Evolutionary conservation across 768 basidiomycete species (phyloP).

Genomic region (Leccinum rimulosum): DNA sequence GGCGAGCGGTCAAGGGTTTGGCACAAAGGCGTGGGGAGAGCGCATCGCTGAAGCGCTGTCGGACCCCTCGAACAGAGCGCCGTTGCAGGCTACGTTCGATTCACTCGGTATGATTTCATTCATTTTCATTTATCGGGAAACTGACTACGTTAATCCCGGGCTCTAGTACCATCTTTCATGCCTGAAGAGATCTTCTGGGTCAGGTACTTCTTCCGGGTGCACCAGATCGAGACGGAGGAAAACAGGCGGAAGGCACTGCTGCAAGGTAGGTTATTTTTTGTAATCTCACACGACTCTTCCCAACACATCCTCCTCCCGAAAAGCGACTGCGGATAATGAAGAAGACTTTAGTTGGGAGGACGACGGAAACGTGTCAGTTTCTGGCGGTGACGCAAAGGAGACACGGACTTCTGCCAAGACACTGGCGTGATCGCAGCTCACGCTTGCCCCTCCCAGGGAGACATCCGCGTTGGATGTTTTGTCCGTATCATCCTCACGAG

Average conservation of each 20-base stretch:
- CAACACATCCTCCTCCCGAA: too few relatives aligned
- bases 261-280: too few relatives aligned
- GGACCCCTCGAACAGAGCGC: slow-evolving; percentile 50
- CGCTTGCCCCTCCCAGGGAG: slow-evolving; percentile 24
- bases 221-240: too few relatives aligned
- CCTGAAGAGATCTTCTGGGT: slow-evolving; percentile 74
- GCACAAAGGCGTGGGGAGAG: slow-evolving; percentile 50
- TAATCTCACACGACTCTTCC: too few relatives aligned
- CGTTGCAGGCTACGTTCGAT: slow-evolving; percentile 52
- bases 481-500: slow-evolving; percentile 32
- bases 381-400: slow-evolving; percentile 15
- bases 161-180: slow-evolving; percentile 66
- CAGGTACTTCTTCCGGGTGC: slow-evolving; percentile 89
- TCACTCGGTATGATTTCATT: slow-evolving; percentile 51
- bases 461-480: slow-evolving; percentile 17
- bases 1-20: slow-evolving; percentile 52
- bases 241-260: too few relatives aligned
- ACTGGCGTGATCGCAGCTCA: slow-evolving; percentile 23
- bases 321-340: too few relatives aligned
- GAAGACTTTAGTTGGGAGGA: too few relatives aligned
- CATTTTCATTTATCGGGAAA: background rate
- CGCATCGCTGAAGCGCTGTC: slow-evolving; percentile 48
- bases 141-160: slow-evolving; percentile 1
- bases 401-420: slow-evolving; percentile 1
- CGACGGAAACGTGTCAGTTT: slow-evolving; percentile 66